Conservation (phyloP, 2,329 filamentous ascomycete genomes). For the Apiospora aurea region DNA sequence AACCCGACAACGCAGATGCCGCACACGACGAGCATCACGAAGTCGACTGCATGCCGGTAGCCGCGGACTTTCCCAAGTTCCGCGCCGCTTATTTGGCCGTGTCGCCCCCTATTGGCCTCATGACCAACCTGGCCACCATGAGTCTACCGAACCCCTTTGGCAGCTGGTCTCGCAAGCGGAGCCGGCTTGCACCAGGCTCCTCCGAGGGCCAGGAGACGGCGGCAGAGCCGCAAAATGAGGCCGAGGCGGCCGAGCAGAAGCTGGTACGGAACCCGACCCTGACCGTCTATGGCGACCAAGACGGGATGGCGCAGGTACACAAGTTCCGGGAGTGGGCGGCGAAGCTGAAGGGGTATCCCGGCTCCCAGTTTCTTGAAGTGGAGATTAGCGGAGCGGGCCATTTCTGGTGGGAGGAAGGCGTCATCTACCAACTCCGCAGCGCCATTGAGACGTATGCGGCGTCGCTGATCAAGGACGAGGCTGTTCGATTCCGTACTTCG, state of each 20-base stretch:
- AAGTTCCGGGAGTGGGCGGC: conserved; percentile 73
- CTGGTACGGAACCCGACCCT: conserved; percentile 67
- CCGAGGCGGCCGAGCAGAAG: conserved; percentile 57
- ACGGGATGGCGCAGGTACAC: conserved; percentile 73
- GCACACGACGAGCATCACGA: conserved; percentile 29
- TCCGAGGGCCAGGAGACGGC: conserved; percentile 22
- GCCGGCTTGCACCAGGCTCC: conserved; percentile 24
- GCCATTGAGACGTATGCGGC: conserved; percentile 40
- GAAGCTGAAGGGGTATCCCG: conserved; percentile 52
- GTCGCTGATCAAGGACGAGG: conserved; percentile 25
- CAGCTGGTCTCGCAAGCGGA: conserved; percentile 33
- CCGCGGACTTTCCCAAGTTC: conserved; percentile 46
- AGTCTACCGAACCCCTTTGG: conserved; percentile 51
- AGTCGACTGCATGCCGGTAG: conserved; percentile 36
- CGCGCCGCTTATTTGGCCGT: conserved; percentile 67
- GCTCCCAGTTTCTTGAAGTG: conserved; percentile 54
- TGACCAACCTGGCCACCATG: conserved; percentile 69
- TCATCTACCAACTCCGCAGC: conserved; percentile 46
- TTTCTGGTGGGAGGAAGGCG: conserved; percentile 67
- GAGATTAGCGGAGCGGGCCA: conserved; percentile 65
- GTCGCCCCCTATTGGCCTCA: conserved; percentile 69
- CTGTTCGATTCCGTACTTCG: background rate
- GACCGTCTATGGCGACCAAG: conserved; percentile 76
- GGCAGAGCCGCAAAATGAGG: conserved; percentile 25
- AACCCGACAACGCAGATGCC: background rate